A percentile compares a stretch with the other conserved stretches of the same genome.
Evolutionary conservation across 345 rosid species (phyloP).

Genomic region (Physaria fendleri): DNA sequence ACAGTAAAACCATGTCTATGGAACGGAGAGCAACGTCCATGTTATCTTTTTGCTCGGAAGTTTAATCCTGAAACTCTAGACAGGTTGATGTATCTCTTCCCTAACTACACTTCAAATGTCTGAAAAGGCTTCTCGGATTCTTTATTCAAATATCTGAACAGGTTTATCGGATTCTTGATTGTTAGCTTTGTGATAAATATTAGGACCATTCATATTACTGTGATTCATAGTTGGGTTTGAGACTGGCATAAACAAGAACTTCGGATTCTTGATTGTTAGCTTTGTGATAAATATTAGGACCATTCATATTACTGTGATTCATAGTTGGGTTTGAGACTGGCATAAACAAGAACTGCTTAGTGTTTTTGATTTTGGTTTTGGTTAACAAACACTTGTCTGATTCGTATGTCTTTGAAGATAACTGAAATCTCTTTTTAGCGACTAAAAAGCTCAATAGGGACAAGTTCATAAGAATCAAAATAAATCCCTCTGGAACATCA

Average conservation of each 20-base stretch:
- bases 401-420: too few species aligned
- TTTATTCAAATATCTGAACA: too few species aligned
- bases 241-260: slow-evolving; percentile 11
- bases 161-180: too few species aligned
- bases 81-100: slow-evolving; percentile 43
- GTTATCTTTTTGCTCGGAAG: slow-evolving; percentile 65
- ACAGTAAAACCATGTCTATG: slow-evolving; percentile 43
- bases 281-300: neutral
- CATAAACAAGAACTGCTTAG: slow-evolving; percentile 2
- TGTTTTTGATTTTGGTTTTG: too few species aligned
- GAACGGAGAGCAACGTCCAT: slow-evolving; percentile 62
- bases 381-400: too few species aligned
- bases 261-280: too few species aligned
- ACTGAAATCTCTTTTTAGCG: too few species aligned
- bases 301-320: slow-evolving; percentile 14
- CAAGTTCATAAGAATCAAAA: too few species aligned
- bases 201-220: slow-evolving; percentile 3
- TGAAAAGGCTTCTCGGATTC: slow-evolving; percentile 5
- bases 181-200: too few species aligned
- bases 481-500: neutral
- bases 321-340: slow-evolving; percentile 14
- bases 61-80: slow-evolving; percentile 55
- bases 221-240: slow-evolving; percentile 13
- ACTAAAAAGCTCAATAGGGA: too few species aligned
- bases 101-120: slow-evolving; percentile 43